Conservation (phyloP, 345 rosid species). For the Gossypium thurberi region DNA sequence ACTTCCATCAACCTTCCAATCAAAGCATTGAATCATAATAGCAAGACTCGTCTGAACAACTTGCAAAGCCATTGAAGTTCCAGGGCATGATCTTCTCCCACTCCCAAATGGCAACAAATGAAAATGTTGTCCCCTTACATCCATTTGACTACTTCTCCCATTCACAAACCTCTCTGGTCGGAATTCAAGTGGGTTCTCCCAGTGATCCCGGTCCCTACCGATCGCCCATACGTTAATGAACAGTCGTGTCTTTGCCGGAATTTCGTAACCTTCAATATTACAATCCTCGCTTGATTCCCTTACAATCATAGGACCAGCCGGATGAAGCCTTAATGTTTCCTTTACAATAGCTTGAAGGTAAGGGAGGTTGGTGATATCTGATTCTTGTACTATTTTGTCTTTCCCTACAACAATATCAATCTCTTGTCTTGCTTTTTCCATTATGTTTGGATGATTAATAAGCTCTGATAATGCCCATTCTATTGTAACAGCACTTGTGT, state of each 20-base stretch:
- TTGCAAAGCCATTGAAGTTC: constrained; percentile 43
- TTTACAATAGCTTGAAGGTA: constrained; percentile 54
- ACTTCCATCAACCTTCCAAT: constrained; percentile 34
- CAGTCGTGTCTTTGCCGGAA: constrained; percentile 46
- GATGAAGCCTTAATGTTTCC: constrained; percentile 74
- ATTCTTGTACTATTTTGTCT: constrained; percentile 47
- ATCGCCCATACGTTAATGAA: constrained; percentile 50
- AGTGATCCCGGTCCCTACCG: constrained; percentile 46
- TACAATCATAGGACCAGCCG: constrained; percentile 51
- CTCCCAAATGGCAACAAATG: constrained; percentile 59
- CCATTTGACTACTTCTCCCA: constrained; percentile 24
- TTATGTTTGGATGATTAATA: constrained; percentile 43
- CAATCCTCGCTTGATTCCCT: constrained; percentile 45
- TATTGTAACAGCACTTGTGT: constrained; percentile 43
- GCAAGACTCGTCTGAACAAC: constrained; percentile 36
- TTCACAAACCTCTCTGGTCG: constrained; percentile 52
- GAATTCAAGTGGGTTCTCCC: constrained; percentile 58
- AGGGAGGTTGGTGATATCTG: constrained; percentile 52
- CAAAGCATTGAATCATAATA: constrained; percentile 46
- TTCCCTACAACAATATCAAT: constrained; percentile 36
- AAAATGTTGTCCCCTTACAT: constrained; percentile 42
- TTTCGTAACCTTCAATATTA: constrained; percentile 30
- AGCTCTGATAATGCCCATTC: constrained; percentile 73
- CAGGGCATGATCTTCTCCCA: constrained; percentile 68
- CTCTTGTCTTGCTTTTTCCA: constrained; percentile 48